A percentile compares a stretch with the other conserved stretches of the same genome.
These are phyloP conservation scores for Chalaropsis ovoidea DNA, from an alignment of 2,329 filamentous ascomycete species.

Conservation along the genomic window DNA sequence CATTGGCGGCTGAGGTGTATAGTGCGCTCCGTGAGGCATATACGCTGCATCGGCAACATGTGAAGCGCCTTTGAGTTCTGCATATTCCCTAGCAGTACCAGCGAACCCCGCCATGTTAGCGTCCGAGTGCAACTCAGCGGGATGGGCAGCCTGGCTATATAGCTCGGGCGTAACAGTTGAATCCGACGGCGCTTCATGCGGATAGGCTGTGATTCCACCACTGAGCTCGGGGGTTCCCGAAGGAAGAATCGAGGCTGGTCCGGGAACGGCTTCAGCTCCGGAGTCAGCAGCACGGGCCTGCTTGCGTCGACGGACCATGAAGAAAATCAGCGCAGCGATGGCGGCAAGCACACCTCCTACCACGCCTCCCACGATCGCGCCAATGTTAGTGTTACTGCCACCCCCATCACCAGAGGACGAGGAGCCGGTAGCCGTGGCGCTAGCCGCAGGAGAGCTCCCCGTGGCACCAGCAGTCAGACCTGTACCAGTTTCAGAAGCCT, in stretches of 20 bases:
- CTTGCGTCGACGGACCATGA: slow-evolving; percentile 19
- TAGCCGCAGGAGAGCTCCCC: slow-evolving; percentile 17
- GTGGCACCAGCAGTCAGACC: slow-evolving; percentile 23
- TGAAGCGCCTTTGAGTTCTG: neutral
- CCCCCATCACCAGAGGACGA: slow-evolving; percentile 18
- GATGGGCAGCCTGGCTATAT: slow-evolving; percentile 35
- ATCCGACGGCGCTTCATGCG: slow-evolving; percentile 5
- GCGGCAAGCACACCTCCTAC: slow-evolving; percentile 29
- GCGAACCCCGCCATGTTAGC: neutral
- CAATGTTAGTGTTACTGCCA: slow-evolving; percentile 28
- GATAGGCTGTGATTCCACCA: neutral
- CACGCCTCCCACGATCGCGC: slow-evolving; percentile 33
- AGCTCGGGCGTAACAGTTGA: neutral
- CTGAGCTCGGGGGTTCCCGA: slow-evolving; percentile 15
- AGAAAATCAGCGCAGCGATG: slow-evolving; percentile 31
- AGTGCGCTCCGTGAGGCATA: neutral
- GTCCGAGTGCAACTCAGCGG: neutral
- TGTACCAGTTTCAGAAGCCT: neutral
- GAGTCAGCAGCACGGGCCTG: neutral
- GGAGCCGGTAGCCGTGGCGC: slow-evolving; percentile 15
- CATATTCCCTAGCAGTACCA: neutral
- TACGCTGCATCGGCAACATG: neutral
- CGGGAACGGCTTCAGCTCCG: neutral
- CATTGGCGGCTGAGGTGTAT: neutral
- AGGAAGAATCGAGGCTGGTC: slow-evolving; percentile 9